Base-by-base conservation (phyloP, 2,329 filamentous ascomycete species). In the Orbilia brochopaga region DNA sequence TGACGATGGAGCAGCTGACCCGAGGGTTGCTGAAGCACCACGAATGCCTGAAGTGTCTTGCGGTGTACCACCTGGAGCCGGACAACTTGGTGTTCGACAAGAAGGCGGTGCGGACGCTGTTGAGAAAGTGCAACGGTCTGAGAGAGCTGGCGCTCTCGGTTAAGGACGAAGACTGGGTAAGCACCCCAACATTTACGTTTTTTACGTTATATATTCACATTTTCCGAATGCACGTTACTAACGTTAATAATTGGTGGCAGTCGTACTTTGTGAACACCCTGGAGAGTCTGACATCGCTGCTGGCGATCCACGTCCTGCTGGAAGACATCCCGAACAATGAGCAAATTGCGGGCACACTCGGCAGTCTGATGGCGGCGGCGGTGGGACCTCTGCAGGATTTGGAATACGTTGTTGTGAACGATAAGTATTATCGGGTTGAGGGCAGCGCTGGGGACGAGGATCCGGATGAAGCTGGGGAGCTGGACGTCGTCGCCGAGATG, bases 241-340 rank as follows among this genome's bases (percentile, higher is more conserved):
- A 56, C 40, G 11, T 42, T 27, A 8, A 24, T 30, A 13, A 23
- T 3, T 54, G 7, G 6, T n/a, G 52, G 1, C 50, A 73, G 69
- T 73, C 69, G 27, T 73, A 73, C 24, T 73, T 73, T 52, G 61
- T 73, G 23, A 66, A 73, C 42, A 73, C 69, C 11, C 44, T 73
- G n/a, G 69, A 67, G 50, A 66, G 63, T 44, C 50, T 73, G 44
- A 73, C 61, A n/a, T 67, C 69, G 27, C 61, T 73, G 40, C 61
- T 73, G 13, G 69, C 69, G 5, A 66, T 73, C 27, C 69, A 73
- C 30, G 63, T 73, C 21, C 57, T 73, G 17, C 57, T 73, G 2
- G 69, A 73, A 17, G 69, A 73, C 37, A 57, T 67, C 10, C 69
- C 69, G 11, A 73, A 66, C 40, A 73, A 67, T 42, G 69, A 73